Percentiles rank a stretch among this genome's conserved stretches.
Evolutionary conservation across 306 rosid species (phyloP).

Genomic region (Quercus variabilis): DNA sequence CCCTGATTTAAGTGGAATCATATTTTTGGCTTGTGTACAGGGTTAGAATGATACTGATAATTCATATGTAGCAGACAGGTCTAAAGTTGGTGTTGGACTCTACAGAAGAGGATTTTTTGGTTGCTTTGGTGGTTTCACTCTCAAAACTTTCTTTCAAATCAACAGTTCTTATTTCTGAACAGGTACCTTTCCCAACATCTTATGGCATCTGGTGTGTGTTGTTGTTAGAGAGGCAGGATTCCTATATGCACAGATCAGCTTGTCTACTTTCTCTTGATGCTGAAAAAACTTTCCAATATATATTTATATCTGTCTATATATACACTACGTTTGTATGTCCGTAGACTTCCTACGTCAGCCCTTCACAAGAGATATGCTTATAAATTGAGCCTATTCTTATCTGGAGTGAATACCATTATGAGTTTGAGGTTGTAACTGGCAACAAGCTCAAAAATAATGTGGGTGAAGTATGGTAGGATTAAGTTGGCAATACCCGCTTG

Average conservation of each 20-base stretch:
- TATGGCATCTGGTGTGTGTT: not conserved
- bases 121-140: constrained; percentile 65
- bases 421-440: not conserved
- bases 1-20: not conserved
- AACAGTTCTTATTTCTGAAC: constrained; percentile 45
- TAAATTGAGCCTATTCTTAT: not conserved
- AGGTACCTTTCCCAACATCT: constrained; percentile 33
- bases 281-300: not conserved
- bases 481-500: too few relatives aligned
- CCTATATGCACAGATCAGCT: not conserved
- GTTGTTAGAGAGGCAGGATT: constrained; percentile 8
- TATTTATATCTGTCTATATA: too few relatives aligned
- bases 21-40: not conserved
- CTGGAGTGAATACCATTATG: not conserved
- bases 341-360: not conserved
- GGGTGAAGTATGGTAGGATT: too few relatives aligned
- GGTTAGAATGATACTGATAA: not conserved
- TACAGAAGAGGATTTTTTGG: constrained; percentile 49
- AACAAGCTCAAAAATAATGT: not conserved
- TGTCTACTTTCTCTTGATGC: not conserved
- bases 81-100: constrained; percentile 42
- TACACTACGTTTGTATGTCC: not conserved
- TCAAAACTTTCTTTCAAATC: constrained; percentile 59
- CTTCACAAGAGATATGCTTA: not conserved
- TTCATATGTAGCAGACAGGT: constrained; percentile 55